Conservation (phyloP, 495 filamentous ascomycete genomes). For the Neurospora sp. region DNA sequence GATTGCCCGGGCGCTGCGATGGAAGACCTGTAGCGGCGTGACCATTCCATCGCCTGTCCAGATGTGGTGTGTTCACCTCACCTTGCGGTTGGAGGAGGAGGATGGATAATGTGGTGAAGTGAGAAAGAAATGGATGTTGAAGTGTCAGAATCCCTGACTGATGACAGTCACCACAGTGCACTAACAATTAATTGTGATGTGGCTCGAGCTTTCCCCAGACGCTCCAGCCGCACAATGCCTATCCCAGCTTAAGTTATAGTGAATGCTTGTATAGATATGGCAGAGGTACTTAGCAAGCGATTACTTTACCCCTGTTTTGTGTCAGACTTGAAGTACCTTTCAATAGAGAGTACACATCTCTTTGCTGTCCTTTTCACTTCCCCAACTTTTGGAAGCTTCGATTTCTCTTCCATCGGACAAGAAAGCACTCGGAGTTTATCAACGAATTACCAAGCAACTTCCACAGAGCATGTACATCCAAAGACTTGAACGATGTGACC, state of each 20-base stretch:
- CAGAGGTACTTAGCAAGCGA: not conserved
- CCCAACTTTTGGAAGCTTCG: not conserved
- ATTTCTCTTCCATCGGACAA: not conserved
- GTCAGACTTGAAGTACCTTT: not conserved
- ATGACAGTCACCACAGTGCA: not conserved
- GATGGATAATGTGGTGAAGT: not conserved
- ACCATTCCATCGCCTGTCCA: slow-evolving; percentile 32
- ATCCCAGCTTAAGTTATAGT: not conserved
- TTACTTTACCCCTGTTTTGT: rapidly evolving
- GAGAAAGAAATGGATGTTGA: not conserved
- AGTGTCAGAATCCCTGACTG: not conserved
- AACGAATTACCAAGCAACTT: not conserved
- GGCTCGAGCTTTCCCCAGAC: not conserved
- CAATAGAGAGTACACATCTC: not conserved
- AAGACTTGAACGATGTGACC: not conserved
- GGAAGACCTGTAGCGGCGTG: slow-evolving; percentile 28
- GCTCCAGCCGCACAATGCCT: not conserved
- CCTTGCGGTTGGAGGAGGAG: not conserved
- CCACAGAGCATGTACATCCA: not conserved
- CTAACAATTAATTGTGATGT: not conserved
- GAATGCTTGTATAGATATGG: not conserved
- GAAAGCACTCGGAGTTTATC: not conserved
- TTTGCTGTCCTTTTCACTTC: not conserved
- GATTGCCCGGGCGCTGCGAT: slow-evolving; percentile 37
- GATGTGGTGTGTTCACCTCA: not conserved